Evolutionary conservation across 495 filamentous ascomycete genomes (phyloP).

Genomic region (Aspergillus ostianus): DNA sequence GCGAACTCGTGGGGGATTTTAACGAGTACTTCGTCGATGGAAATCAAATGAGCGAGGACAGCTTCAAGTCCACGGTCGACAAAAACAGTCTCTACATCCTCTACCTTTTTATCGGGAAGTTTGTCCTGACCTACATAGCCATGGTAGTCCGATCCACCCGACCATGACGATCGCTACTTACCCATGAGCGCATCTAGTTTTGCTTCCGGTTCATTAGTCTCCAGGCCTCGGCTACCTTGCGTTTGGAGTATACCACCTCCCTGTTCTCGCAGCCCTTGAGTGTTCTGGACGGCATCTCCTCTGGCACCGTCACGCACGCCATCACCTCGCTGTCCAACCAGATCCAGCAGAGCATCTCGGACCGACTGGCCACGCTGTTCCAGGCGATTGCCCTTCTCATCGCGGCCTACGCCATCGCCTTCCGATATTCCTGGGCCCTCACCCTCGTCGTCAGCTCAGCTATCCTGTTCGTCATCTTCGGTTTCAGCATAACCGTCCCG

Average conservation of each 20-base stretch:
- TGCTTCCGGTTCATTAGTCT: conserved; percentile 51
- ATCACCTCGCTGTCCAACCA: conserved; percentile 64
- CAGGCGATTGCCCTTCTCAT: conserved; percentile 48
- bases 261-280: conserved; percentile 34
- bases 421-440: conserved; percentile 50
- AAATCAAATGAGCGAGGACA: conserved; percentile 19
- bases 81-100: conserved; percentile 29
- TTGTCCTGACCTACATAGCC: conserved; percentile 32
- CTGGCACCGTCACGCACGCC: conserved; percentile 47
- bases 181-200: conserved; percentile 32
- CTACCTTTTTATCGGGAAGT: conserved; percentile 40
- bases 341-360: conserved; percentile 65
- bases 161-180: background rate
- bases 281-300: conserved; percentile 31
- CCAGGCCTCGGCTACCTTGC: conserved; percentile 26
- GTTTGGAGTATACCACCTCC: conserved; percentile 31
- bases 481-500: conserved; percentile 20
- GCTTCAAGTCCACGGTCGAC: conserved; percentile 30
- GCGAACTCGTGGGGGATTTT: conserved; percentile 38
- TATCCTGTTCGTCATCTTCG: conserved; percentile 40
- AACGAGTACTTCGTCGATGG: conserved; percentile 28
- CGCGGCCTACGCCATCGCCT: conserved; percentile 51
- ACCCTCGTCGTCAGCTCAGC: conserved; percentile 44
- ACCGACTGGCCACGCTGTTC: conserved; percentile 50
- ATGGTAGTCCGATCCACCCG: conserved; percentile 19